Percentiles rank a stretch among this genome's conserved stretches.
phyloP scores from a whole-genome alignment of 1,284 basidiomycete genomes.

The Fomitopsis betulina region DNA sequence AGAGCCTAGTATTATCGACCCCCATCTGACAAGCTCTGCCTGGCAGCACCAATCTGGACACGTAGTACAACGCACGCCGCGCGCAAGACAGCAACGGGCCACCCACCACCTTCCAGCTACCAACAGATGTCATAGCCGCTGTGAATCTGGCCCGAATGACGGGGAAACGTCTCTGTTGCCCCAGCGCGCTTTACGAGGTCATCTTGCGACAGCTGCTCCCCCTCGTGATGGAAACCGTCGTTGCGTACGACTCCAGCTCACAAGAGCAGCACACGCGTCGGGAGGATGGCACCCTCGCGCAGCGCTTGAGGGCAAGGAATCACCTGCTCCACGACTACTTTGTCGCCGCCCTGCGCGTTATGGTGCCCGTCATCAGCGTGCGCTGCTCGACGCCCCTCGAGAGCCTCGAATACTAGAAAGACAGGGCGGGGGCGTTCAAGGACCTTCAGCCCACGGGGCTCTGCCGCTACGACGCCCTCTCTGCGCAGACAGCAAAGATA shows the following conservation, averaged over 20 bases:
- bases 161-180: conserved; percentile 14
- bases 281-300: not conserved
- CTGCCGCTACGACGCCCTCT: not conserved
- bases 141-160: conserved; percentile 19
- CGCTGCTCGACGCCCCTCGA: not conserved
- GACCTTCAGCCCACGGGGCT: not conserved
- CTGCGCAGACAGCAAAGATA: not conserved
- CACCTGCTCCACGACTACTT: not conserved
- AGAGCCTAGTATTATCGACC: no score
- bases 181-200: conserved; percentile 17
- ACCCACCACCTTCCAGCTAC: not conserved
- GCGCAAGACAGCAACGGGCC: no score
- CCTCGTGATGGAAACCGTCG: no score
- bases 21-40: no score
- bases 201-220: conserved; percentile 3
- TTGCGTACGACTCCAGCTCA: no score
- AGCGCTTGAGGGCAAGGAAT: not conserved
- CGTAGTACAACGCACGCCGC: no score
- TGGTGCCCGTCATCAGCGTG: not conserved
- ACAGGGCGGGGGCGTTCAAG: not conserved
- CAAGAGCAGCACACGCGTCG: not conserved
- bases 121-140: conserved; percentile 13
- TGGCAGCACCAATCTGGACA: no score
- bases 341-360: not conserved
- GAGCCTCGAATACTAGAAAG: not conserved